A percentile compares a stretch with the other conserved stretches of the same genome.
Conservation (phyloP, 225 moss, liverwort and hornwort genomes). For the Ulota crispa region DNA sequence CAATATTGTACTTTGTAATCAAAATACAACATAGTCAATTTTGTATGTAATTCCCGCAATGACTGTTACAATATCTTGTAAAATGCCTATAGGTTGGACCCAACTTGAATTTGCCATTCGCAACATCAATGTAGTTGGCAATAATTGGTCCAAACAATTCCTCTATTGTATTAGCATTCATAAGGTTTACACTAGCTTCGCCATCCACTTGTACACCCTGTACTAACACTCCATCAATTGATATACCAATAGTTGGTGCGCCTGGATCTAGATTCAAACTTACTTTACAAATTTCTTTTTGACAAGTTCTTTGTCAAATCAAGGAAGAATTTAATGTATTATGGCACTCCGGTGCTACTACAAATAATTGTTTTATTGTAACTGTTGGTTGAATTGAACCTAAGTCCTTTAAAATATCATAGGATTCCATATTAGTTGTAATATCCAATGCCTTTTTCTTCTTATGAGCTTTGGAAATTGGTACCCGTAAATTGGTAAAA, state of each 20-base stretch:
- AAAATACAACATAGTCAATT: neutral
- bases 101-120: conserved; percentile 8
- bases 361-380: neutral
- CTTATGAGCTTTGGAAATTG: too few relatives aligned
- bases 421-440: too few relatives aligned
- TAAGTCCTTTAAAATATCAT: too few relatives aligned
- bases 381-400: neutral
- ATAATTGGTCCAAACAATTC: neutral
- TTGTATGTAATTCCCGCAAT: accelerated
- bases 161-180: neutral
- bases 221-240: neutral
- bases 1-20: neutral
- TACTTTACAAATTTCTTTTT: too few relatives aligned
- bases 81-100: neutral
- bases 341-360: too few relatives aligned
- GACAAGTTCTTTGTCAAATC: neutral
- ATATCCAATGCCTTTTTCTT: too few relatives aligned
- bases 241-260: neutral
- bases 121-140: neutral
- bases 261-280: neutral
- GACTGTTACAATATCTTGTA: neutral
- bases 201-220: too few relatives aligned
- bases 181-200: too few relatives aligned
- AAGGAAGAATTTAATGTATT: conserved; percentile 3
- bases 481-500: too few relatives aligned